Conservation (phyloP, 164 flowering plant genomes). For the Magnolia sinica region DNA sequence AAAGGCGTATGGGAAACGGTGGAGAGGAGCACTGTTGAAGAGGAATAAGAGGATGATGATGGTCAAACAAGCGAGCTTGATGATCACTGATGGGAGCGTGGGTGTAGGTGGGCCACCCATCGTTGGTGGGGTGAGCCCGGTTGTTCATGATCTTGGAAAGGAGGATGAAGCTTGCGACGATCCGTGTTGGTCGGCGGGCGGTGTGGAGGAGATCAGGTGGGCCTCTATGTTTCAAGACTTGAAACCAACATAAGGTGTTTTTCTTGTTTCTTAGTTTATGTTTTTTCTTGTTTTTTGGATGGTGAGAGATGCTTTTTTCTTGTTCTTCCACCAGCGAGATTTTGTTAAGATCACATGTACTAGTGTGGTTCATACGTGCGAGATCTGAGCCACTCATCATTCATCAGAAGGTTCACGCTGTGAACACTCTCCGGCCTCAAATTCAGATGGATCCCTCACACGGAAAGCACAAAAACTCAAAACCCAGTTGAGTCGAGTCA, state of each 20-base stretch:
- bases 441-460: too few relatives aligned
- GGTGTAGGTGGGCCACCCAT: slow-evolving; percentile 5
- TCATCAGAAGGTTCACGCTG: too few relatives aligned
- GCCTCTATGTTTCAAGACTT: slow-evolving; percentile 68
- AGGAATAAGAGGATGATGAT: slow-evolving; percentile 42
- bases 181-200: slow-evolving; percentile 20
- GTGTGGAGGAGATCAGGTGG: slow-evolving; percentile 42
- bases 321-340: neutral
- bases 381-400: too few relatives aligned
- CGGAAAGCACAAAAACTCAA: too few relatives aligned
- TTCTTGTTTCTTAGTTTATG: neutral
- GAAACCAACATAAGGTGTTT: slow-evolving; percentile 59
- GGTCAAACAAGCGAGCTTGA: slow-evolving; percentile 31
- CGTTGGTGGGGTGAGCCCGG: slow-evolving; percentile 22
- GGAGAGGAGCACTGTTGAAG: slow-evolving; percentile 61
- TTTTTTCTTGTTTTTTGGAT: neutral
- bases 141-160: slow-evolving; percentile 1
- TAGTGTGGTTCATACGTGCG: too few relatives aligned
- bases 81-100: slow-evolving; percentile 49
- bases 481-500: too few relatives aligned
- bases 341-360: neutral
- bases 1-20: slow-evolving; percentile 34
- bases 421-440: too few relatives aligned
- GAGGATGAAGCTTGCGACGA: slow-evolving; percentile 13
- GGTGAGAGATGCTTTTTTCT: slow-evolving; percentile 5